Evolutionary conservation across 495 filamentous ascomycete genomes (phyloP).

Genomic region (Cudoniella acicularis): DNA sequence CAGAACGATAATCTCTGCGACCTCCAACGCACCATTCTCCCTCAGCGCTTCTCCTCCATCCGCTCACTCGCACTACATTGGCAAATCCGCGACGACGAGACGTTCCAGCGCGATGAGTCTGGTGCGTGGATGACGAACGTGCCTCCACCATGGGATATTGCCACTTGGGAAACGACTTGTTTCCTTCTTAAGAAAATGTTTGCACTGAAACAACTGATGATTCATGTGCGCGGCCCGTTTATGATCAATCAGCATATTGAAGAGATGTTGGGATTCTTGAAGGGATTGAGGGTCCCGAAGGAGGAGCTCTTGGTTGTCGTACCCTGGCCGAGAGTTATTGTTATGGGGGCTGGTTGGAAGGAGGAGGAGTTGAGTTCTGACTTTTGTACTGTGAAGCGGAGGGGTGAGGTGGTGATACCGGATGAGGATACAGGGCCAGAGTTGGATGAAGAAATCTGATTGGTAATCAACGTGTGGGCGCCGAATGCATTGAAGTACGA

Average conservation of each 20-base stretch:
- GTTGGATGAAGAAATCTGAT: background rate
- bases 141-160: background rate
- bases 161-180: background rate
- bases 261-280: background rate
- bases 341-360: background rate
- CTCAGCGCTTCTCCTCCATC: background rate
- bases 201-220: background rate
- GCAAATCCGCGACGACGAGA: background rate
- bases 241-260: background rate
- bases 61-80: background rate
- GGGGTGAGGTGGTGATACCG: background rate
- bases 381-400: background rate
- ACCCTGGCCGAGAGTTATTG: background rate
- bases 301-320: background rate
- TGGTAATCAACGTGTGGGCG: no score
- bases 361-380: background rate
- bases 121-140: background rate
- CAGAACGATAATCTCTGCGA: background rate
- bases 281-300: background rate
- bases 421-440: background rate
- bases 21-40: background rate
- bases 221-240: background rate
- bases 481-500: no score
- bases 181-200: background rate
- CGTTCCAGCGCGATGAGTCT: background rate